Base-by-base conservation (phyloP, 139 green algal genomes). In the Chlamydomonas incerta region DNA sequence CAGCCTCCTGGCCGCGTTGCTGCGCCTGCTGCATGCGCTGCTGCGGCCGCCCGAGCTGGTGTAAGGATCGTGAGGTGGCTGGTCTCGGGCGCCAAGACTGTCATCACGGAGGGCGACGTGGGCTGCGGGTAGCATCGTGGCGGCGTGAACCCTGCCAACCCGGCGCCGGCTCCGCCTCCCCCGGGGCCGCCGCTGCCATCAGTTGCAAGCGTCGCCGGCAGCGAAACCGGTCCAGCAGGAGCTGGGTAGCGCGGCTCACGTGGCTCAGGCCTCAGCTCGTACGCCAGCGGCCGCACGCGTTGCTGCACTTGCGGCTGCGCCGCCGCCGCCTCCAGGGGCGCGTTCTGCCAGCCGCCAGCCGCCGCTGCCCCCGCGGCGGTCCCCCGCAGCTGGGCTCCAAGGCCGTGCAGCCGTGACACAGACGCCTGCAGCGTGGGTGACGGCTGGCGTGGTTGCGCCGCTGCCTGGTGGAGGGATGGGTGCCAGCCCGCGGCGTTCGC, bases 211-310 rank as follows among this genome's bases (percentile, higher is more conserved):
- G n/a, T n/a, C n/a, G 41, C 41, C 41, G 41, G 41, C 41, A 50
- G 41, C 41, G 41, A 5, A 5, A 50, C 41, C 5, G 41, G 41
- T 8, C 20, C 72, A 28, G 72, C 47, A 29, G 72, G 24, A 13
- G 72, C 31, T 8, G 73, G 73, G 55, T 81, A 81, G 24, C 73
- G 73, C 14, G 73, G 55, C 31, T 52, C 50, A n/a, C 73, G 73
- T 0, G 73, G 73, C 55, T 68, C 62, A 14, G 62, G 62, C 62
- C 55, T 6, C 20, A 24, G 55, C 62, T 31, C 10, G 23, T 34
- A 68, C 4, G 24, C 24, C 26, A 34, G 62, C 62, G 62, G 62
- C 26, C 28, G 62, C 62, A 33, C 3, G 3, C 11, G 62, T 20
- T 1, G 26, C 1, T 31, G 62, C 26, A 4, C 3, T 20, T 68